Evolutionary conservation across 768 basidiomycete species (phyloP), one percentile per base, ranked within the genome.

Genomic region (Lepiota venenata): DNA sequence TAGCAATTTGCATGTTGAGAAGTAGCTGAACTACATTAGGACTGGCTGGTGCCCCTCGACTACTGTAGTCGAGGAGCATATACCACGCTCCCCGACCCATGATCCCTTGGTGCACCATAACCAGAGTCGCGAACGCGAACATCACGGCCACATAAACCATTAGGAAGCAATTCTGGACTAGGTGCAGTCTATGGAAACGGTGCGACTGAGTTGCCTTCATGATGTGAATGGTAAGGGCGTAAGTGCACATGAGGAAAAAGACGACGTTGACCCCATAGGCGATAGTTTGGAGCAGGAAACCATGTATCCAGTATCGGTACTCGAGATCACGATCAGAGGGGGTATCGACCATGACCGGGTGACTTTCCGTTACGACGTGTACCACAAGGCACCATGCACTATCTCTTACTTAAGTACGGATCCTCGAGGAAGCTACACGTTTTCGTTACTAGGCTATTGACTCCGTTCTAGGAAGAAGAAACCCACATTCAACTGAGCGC

Each of bases 191-290:
- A 43, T 55, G 53, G 20, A 55, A 55, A 20, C 22, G 46, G n/a
- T 55, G 15, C 1, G 32, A 10, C 11, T 41, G 38, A 8, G 20
- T 20, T 14, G 27, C 53, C 25, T 55, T 55, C 2, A 55, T 8
- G 20, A 55, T 55, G 15, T 55, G 53, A 20, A 55, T 47, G 5
- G 9, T 25, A n/a, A 55, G 47, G 39, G 48, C 53, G 46, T 47
- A 55, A 6, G 32, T 36, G n/a, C 25, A 47, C 53, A 43, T 42
- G 5, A 48, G 32, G 32, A 55, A 55, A 11, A 55, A 40, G 15
- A 55, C 18, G 39, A 25, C 7, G 21, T 55, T 55, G 11, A 42
- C 42, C n/a, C 53, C 53, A 35, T 48, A 55, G 21, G 42, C 29
- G 12, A 48, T 12, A 9, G 53, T 47, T 40, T 55, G 53, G 16